phyloP scores from a whole-genome alignment of 2,329 filamentous ascomycete species.

The Elsinoe perseae region DNA sequence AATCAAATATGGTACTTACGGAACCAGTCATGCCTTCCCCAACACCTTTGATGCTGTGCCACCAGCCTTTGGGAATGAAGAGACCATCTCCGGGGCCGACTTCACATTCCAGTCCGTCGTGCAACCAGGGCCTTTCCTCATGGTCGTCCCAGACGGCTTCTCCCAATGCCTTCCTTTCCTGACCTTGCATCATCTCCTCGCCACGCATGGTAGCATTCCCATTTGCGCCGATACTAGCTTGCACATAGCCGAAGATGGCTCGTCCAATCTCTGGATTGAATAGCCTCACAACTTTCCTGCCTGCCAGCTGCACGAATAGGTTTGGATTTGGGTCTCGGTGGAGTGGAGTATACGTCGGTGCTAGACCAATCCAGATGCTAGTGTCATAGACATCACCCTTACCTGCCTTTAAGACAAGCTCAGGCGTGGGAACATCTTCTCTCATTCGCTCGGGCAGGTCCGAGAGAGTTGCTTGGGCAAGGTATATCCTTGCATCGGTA shows the following conservation, averaged over 20 bases:
- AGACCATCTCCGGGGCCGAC: constrained; percentile 61
- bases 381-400: constrained; percentile 80
- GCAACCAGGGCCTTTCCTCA: constrained; percentile 23
- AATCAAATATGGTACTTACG: constrained; percentile 34
- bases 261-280: constrained; percentile 58
- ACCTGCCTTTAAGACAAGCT: constrained; percentile 54
- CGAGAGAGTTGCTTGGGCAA: constrained; percentile 70
- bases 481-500: constrained; percentile 53
- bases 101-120: constrained; percentile 42
- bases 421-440: constrained; percentile 60
- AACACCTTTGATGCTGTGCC: constrained; percentile 70
- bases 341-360: constrained; percentile 81
- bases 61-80: constrained; percentile 78
- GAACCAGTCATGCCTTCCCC: constrained; percentile 52
- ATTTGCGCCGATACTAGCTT: constrained; percentile 32
- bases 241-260: constrained; percentile 53
- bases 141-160: constrained; percentile 58
- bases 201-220: constrained; percentile 54
- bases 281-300: constrained; percentile 65
- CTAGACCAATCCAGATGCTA: constrained; percentile 79
- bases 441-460: constrained; percentile 58
- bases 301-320: constrained; percentile 73
- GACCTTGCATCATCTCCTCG: constrained; percentile 84
- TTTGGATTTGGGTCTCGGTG: constrained; percentile 95
- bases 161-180: constrained; percentile 60